These are phyloP conservation scores for Davidsoniella eucalypti DNA, from an alignment of 2,329 filamentous ascomycete genomes.

Conservation along the genomic window DNA sequence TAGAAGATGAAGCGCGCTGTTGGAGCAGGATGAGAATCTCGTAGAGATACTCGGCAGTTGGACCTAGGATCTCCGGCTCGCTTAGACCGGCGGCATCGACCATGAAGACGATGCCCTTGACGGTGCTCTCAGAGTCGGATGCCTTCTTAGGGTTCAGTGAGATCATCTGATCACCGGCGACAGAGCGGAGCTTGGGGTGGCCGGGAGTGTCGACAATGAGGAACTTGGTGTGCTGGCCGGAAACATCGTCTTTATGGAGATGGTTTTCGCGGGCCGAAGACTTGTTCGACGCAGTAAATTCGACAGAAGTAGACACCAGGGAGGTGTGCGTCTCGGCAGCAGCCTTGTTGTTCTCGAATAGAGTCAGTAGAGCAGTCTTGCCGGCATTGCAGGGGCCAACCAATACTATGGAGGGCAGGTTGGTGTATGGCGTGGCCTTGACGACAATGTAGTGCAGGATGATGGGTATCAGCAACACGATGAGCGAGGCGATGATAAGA, in stretches of 20 bases:
- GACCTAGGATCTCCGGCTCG: conserved; percentile 43
- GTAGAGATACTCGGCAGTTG: conserved; percentile 72
- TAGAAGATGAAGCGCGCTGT: conserved; percentile 40
- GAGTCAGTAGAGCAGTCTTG: conserved; percentile 76
- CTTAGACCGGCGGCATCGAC: conserved; percentile 65
- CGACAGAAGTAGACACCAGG: conserved; percentile 32
- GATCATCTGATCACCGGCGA: conserved; percentile 28
- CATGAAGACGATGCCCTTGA: conserved; percentile 67
- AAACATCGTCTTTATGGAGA: conserved; percentile 38
- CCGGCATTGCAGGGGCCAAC: conserved; percentile 67
- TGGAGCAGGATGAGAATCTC: conserved; percentile 75
- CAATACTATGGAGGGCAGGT: conserved; percentile 61
- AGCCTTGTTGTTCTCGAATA: conserved; percentile 41
- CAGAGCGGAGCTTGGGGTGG: conserved; percentile 77
- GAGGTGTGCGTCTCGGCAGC: conserved; percentile 37
- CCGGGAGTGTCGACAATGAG: conserved; percentile 79
- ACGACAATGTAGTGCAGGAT: conserved; percentile 64
- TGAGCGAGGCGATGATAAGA: conserved; percentile 50
- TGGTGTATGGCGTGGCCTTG: conserved; percentile 45
- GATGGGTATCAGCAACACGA: conserved; percentile 59
- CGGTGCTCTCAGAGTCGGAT: conserved; percentile 23
- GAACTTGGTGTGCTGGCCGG: conserved; percentile 49
- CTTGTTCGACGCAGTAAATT: conserved; percentile 37
- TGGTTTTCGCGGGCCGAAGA: conserved; percentile 27
- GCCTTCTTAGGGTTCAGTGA: conserved; percentile 12